phyloP scores from a whole-genome alignment of 306 rosid species.

The Pachyrhizus erosus region DNA sequence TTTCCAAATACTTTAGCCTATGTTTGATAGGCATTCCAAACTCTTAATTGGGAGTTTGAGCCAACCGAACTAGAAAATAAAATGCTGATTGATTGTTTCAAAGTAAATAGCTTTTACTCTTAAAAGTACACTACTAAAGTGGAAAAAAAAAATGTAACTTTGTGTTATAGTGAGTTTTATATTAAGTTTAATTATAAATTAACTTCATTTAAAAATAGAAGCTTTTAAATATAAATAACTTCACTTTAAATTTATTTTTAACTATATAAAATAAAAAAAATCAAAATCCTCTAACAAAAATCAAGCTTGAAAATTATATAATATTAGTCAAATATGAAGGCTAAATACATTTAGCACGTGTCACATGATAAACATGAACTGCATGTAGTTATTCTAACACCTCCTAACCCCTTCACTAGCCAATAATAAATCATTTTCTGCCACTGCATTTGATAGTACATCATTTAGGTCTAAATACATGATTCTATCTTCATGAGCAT shows the following conservation, averaged over 20 bases:
- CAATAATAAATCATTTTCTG: slow-evolving; percentile 4
- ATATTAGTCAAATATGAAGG: background rate
- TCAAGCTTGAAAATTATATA: background rate
- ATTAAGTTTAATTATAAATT: background rate
- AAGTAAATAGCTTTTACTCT: background rate
- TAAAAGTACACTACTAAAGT: background rate
- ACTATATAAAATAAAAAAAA: background rate
- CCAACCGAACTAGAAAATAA: background rate
- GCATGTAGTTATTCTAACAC: background rate
- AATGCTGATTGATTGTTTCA: background rate
- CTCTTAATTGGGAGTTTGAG: background rate
- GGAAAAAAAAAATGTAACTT: background rate
- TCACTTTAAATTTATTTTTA: background rate
- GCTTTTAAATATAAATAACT: background rate
- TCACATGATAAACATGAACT: slow-evolving; percentile 1
- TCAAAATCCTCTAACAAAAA: background rate
- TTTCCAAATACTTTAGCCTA: background rate
- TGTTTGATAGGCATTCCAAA: background rate
- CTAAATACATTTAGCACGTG: background rate
- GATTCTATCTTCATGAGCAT: slow-evolving; percentile 25
- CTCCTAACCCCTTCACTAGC: slow-evolving; percentile 4
- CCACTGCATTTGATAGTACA: slow-evolving; percentile 16
- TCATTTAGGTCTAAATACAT: slow-evolving; percentile 27
- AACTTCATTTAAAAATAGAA: background rate
- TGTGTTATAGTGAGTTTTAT: background rate